These are phyloP conservation scores for Cenococcum geophilum DNA, from an alignment of 495 filamentous ascomycete genomes.

Conservation along the genomic window DNA sequence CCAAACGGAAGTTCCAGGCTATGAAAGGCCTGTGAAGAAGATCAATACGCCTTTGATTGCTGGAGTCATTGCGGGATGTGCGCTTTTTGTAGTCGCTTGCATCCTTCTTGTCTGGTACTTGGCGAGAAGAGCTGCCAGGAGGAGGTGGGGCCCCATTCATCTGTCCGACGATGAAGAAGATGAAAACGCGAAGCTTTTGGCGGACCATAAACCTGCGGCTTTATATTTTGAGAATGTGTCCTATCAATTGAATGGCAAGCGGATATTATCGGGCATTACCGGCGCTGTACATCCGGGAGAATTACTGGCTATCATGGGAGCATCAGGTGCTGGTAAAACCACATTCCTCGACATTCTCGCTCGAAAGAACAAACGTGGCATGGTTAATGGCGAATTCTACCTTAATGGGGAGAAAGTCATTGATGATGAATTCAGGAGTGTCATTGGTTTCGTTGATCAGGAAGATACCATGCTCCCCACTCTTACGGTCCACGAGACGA, in stretches of 20 bases:
- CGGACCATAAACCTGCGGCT: conserved; percentile 84
- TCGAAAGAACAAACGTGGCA: conserved; percentile 91
- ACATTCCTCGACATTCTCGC: conserved; percentile 96
- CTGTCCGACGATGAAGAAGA: conserved; percentile 86
- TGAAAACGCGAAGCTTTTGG: conserved; percentile 74
- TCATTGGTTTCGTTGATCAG: conserved; percentile 95
- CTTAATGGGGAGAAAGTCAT: conserved; percentile 87
- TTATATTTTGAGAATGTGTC: conserved; percentile 84
- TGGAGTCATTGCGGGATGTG: conserved; percentile 80
- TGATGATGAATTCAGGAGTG: conserved; percentile 80
- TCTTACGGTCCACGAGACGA: conserved; percentile 95
- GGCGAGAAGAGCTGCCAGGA: conserved; percentile 59
- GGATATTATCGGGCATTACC: conserved; percentile 73
- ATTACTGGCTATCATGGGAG: conserved; percentile 95
- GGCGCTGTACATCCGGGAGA: conserved; percentile 85
- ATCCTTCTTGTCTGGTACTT: conserved; percentile 84
- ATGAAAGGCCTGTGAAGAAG: conserved; percentile 77
- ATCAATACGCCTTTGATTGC: conserved; percentile 98
- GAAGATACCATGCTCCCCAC: conserved; percentile 98
- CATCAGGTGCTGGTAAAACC: conserved; percentile 94
- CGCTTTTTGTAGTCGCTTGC: conserved; percentile 78
- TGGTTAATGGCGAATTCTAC: conserved; percentile 74
- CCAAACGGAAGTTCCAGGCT: conserved; percentile 86
- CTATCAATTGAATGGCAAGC: conserved; percentile 78
- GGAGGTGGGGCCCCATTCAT: conserved; percentile 65